Evolutionary conservation across 805 yeast genomes (phyloP).

Genomic region (Sugiyamaella americana): DNA sequence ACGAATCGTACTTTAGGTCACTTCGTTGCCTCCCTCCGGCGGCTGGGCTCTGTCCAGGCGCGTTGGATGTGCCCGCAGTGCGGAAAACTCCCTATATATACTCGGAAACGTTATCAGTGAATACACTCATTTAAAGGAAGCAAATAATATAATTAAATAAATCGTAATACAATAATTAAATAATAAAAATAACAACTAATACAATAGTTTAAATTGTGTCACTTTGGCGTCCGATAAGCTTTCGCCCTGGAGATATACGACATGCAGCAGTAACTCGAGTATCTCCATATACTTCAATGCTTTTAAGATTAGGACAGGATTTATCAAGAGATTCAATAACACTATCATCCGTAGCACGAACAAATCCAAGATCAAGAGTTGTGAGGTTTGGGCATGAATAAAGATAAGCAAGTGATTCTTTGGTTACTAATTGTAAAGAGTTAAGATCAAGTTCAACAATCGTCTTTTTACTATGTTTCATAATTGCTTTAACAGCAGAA

Average conservation of each 20-base stretch:
- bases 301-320: conserved; percentile 54
- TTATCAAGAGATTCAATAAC: conserved; percentile 51
- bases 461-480: conserved; percentile 58
- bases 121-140: too few species aligned
- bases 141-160: too few species aligned
- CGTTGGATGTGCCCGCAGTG: too few species aligned
- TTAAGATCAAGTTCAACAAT: conserved; percentile 67
- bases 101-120: too few species aligned
- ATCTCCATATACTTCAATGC: conserved; percentile 73
- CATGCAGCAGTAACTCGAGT: conserved; percentile 23
- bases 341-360: conserved; percentile 65
- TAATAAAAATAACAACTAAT: too few species aligned
- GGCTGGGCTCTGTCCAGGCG: conserved; percentile 1
- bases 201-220: not conserved
- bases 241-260: not conserved
- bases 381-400: conserved; percentile 52
- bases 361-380: conserved; percentile 71
- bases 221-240: conserved; percentile 12
- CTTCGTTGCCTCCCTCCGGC: not conserved
- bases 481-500: conserved; percentile 49
- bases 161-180: too few species aligned
- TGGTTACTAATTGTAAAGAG: conserved; percentile 56
- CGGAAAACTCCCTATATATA: too few species aligned
- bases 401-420: conserved; percentile 28
- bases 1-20: not conserved